A percentile compares a stretch with the other conserved stretches of the same genome.
Evolutionary conservation across 179 eudicot species (phyloP).

Genomic region (Amaranthus tricolor): DNA sequence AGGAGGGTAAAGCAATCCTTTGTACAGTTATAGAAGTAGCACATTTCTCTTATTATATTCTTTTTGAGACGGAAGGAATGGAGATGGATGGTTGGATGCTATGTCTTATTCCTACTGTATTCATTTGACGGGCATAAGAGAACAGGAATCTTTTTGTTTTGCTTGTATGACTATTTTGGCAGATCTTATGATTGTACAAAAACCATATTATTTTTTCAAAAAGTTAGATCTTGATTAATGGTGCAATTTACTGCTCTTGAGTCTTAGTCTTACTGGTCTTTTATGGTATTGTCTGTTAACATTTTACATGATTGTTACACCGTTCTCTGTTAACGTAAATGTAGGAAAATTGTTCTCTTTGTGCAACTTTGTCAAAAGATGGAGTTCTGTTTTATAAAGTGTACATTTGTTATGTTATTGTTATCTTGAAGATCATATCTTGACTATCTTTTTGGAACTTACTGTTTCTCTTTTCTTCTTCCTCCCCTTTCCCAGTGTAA

Average conservation of each 20-base stretch:
- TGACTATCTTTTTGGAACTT: slow-evolving; percentile 3
- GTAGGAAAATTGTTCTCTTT: neutral
- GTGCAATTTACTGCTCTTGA: neutral
- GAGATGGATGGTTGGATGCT: neutral
- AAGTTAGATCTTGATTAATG: neutral
- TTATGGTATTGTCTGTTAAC: neutral
- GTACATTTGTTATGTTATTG: neutral
- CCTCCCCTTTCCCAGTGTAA: slow-evolving; percentile 17
- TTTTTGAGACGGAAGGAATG: neutral
- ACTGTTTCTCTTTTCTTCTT: neutral
- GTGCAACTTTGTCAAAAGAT: neutral
- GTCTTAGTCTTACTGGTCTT: neutral
- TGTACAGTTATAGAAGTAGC: neutral
- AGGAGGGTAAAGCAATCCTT: neutral
- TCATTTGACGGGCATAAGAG: neutral
- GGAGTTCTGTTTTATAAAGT: neutral
- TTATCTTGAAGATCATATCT: slow-evolving; percentile 1
- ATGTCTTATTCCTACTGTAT: neutral
- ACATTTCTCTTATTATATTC: neutral
- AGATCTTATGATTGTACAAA: neutral
- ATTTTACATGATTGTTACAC: neutral
- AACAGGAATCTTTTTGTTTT: neutral
- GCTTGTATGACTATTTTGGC: neutral
- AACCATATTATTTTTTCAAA: neutral
- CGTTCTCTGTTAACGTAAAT: neutral